phyloP scores from a whole-genome alignment of 768 basidiomycete genomes.

The Xanthoconium purpureum region DNA sequence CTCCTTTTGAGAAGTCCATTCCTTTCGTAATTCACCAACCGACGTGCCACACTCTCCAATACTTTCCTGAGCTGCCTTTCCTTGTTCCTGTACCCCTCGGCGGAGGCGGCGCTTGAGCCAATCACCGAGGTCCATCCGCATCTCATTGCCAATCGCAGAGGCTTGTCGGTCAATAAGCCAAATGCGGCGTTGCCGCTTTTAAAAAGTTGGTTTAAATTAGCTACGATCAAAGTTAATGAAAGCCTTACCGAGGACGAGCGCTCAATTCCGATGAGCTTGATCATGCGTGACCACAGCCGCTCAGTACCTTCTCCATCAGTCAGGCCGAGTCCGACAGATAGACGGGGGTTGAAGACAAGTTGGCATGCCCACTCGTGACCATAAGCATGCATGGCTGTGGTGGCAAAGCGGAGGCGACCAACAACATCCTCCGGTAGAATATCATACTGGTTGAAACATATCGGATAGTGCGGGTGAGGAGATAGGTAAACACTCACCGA shows the following conservation, averaged over 20 bases:
- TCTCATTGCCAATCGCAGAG: background rate
- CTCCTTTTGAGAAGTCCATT: slow-evolving; percentile 30
- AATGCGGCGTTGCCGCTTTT: slow-evolving; percentile 22
- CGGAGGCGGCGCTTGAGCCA: slow-evolving; percentile 30
- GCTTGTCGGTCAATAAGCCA: slow-evolving; percentile 37
- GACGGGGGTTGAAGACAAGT: background rate
- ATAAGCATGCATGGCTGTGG: background rate
- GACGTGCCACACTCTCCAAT: slow-evolving; percentile 20
- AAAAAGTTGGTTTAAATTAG: too few species aligned
- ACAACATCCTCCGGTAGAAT: background rate
- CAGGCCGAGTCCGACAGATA: background rate
- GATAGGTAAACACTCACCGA: background rate
- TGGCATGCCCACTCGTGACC: background rate
- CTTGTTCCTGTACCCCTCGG: slow-evolving; percentile 14
- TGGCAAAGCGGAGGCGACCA: background rate
- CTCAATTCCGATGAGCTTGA: slow-evolving; percentile 35
- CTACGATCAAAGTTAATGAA: background rate
- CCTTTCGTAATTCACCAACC: slow-evolving; percentile 15
- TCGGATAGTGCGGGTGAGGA: too few species aligned
- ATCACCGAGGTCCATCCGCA: slow-evolving; percentile 13
- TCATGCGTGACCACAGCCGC: slow-evolving; percentile 30
- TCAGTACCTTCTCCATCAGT: background rate
- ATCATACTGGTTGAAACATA: background rate
- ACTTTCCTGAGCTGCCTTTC: background rate
- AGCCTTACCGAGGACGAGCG: slow-evolving; percentile 31